These are phyloP conservation scores for Syzygium aromaticum DNA, from an alignment of 345 rosid genomes.

Conservation along the genomic window DNA sequence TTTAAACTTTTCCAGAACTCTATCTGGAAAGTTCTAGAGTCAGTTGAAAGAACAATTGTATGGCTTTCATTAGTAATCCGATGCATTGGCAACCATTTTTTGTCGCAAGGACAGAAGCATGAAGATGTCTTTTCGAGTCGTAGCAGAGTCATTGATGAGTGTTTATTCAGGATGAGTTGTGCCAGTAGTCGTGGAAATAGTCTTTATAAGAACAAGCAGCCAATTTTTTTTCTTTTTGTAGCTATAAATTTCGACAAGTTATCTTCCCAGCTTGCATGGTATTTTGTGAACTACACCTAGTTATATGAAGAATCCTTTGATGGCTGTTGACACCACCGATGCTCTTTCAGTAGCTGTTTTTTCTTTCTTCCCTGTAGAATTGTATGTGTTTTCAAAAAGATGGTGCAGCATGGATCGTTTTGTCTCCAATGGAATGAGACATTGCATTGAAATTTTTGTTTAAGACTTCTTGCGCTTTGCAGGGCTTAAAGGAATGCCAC, in stretches of 20 bases:
- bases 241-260: background rate
- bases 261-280: background rate
- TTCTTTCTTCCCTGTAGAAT: slow-evolving; percentile 1
- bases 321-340: background rate
- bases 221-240: background rate
- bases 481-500: slow-evolving; percentile 29
- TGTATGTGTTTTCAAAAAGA: background rate
- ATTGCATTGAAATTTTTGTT: background rate
- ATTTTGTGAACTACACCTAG: background rate
- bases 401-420: background rate
- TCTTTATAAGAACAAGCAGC: background rate
- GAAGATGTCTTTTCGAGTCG: background rate
- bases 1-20: background rate
- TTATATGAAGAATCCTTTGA: background rate
- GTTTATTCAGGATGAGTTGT: background rate
- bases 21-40: background rate
- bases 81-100: background rate
- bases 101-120: background rate
- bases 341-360: background rate
- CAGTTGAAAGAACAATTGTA: background rate
- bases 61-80: background rate
- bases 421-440: background rate
- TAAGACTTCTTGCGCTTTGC: slow-evolving; percentile 3
- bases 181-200: background rate
- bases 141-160: background rate